Conservation (phyloP, 2,329 filamentous ascomycete genomes). For the Pseudogymnoascus sp. region DNA sequence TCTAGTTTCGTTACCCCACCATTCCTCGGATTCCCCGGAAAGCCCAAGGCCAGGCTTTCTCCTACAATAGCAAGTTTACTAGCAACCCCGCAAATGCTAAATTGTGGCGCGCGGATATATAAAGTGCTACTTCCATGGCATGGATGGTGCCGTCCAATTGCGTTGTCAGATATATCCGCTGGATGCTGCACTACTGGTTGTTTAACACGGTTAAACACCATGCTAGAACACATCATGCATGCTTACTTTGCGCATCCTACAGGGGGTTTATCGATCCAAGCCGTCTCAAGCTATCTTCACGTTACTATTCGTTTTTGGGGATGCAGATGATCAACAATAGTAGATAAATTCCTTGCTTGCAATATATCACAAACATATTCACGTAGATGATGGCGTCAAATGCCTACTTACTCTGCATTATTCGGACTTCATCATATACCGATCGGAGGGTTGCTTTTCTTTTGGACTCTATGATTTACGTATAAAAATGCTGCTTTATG, state of each 20-base stretch:
- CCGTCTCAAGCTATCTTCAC: background rate
- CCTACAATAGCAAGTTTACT: background rate
- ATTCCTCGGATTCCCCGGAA: background rate
- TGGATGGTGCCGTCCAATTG: background rate
- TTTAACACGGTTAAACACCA: background rate
- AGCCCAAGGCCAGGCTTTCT: background rate
- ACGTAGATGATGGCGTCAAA: background rate
- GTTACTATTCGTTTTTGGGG: background rate
- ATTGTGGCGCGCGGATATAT: background rate
- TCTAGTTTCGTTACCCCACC: background rate
- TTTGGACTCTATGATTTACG: no score
- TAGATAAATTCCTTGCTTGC: background rate
- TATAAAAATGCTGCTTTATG: background rate
- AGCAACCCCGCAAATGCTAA: background rate
- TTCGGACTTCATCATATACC: background rate
- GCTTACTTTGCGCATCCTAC: background rate
- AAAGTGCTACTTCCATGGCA: background rate
- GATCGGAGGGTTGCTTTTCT: background rate
- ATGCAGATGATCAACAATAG: background rate
- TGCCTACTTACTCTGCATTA: background rate
- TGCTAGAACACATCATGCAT: background rate
- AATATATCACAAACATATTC: background rate
- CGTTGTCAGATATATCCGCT: background rate
- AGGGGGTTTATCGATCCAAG: background rate
- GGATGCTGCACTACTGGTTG: background rate